These are phyloP conservation scores for Suillus lakei DNA, from an alignment of 768 basidiomycete genomes.

Conservation along the genomic window DNA sequence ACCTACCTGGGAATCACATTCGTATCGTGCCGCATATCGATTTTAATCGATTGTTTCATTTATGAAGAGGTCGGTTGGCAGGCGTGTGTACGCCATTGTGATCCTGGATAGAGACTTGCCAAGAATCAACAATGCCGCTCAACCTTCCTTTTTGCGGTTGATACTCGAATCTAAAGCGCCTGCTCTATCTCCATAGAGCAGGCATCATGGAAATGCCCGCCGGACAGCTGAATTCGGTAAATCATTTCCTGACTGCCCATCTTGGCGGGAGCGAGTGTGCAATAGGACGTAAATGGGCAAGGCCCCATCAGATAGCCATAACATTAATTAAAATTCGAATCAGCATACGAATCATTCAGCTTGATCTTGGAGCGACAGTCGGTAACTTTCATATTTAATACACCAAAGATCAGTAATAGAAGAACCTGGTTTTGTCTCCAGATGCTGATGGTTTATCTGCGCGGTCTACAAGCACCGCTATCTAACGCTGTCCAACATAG, in stretches of 20 bases:
- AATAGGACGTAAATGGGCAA: constrained; percentile 35
- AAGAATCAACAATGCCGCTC: constrained; percentile 27
- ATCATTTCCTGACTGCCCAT: constrained; percentile 21
- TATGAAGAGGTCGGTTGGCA: constrained; percentile 26
- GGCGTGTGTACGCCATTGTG: constrained; percentile 13
- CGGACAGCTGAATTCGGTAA: constrained; percentile 21
- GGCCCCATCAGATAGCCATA: constrained; percentile 27
- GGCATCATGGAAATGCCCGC: constrained; percentile 25
- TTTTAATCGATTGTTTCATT: constrained; percentile 33
- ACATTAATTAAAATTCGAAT: constrained; percentile 25
- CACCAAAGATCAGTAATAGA: constrained; percentile 5
- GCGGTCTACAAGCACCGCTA: not conserved
- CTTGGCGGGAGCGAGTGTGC: constrained; percentile 35
- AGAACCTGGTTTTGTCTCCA: not conserved
- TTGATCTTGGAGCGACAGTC: not conserved
- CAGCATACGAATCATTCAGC: constrained; percentile 14
- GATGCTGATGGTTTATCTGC: not conserved
- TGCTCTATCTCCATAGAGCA: constrained; percentile 22
- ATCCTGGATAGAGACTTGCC: constrained; percentile 15
- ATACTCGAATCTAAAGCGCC: constrained; percentile 22
- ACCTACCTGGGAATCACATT: constrained; percentile 13
- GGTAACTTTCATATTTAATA: constrained; percentile 6
- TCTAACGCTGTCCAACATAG: not conserved
- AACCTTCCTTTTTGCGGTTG: constrained; percentile 33
- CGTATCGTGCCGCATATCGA: constrained; percentile 16